These are phyloP conservation scores for Arthrocladium fulminans DNA, from an alignment of 2,329 filamentous ascomycete genomes.

Conservation along the genomic window DNA sequence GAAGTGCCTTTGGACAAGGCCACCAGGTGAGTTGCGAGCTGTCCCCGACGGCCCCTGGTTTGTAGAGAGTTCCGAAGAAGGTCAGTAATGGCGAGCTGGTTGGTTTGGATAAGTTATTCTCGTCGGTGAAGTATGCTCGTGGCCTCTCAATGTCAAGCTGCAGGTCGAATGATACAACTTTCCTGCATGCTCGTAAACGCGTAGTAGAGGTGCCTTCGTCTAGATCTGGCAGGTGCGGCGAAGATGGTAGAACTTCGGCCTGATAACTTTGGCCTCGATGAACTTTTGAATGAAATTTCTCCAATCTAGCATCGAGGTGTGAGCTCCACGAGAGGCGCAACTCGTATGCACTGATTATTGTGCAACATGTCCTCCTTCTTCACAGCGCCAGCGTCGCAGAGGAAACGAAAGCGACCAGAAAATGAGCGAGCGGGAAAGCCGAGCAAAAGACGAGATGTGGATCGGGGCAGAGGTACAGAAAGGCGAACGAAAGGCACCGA, in stretches of 20 bases:
- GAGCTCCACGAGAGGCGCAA: not conserved
- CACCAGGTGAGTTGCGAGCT: not conserved
- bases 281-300: conserved; percentile 5
- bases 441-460: conserved; percentile 38
- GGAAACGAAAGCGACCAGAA: conserved; percentile 74
- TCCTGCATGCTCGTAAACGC: not conserved
- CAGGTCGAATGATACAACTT: not conserved
- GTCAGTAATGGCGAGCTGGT: too few relatives aligned
- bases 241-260: not conserved
- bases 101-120: not conserved
- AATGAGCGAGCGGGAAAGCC: conserved; percentile 33
- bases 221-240: conserved; percentile 18
- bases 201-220: not conserved
- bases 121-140: too few relatives aligned
- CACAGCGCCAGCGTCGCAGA: conserved; percentile 73
- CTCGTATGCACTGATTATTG: not conserved
- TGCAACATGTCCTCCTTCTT: conserved; percentile 88
- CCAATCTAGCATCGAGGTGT: not conserved
- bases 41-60: too few relatives aligned
- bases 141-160: too few relatives aligned
- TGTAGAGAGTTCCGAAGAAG: too few relatives aligned
- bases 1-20: not conserved
- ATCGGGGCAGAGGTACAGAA: conserved; percentile 33
- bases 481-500: conserved; percentile 31
- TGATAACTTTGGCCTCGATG: not conserved